Percentiles rank a stretch among this genome's conserved stretches.
phyloP scores from a whole-genome alignment of 257 asterid species.

The Schizonepeta tenuifolia region DNA sequence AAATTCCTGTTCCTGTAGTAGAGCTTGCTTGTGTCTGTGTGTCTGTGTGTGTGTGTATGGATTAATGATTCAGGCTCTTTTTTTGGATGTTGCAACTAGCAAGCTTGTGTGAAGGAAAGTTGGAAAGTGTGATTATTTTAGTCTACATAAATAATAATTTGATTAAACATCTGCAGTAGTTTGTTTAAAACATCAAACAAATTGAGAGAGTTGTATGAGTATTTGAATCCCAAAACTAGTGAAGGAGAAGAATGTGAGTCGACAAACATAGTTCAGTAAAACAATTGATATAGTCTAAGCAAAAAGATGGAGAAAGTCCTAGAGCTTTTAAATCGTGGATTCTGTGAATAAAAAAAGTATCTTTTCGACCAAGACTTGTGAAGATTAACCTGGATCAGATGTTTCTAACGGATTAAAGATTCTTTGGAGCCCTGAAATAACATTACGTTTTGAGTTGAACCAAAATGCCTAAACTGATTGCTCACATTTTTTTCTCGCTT shows the following conservation, averaged over 20 bases:
- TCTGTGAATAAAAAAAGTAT: not conserved
- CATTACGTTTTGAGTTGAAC: not conserved
- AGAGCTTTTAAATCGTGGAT: not conserved
- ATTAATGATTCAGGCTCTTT: not conserved
- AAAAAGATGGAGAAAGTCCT: not conserved
- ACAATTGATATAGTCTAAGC: not conserved
- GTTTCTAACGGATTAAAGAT: not conserved
- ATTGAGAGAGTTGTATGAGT: not conserved
- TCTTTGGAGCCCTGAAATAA: not conserved
- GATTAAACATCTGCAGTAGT: not conserved
- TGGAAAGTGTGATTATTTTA: no score
- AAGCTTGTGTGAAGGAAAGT: conserved; percentile 1
- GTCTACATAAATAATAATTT: no score
- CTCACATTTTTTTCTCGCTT: conserved; percentile 3
- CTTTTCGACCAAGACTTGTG: no score
- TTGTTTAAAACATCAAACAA: conserved; percentile 6
- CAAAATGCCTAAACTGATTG: not conserved
- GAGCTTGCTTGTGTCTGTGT: not conserved
- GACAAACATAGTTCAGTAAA: not conserved
- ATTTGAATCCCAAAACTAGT: not conserved
- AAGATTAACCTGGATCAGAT: not conserved
- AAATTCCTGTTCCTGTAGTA: not conserved
- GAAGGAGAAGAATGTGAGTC: not conserved
- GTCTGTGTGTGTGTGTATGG: not conserved
- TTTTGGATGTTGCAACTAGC: not conserved